phyloP scores from a whole-genome alignment of 352 stramenopile genomes.

The Lagenidium giganteum region DNA sequence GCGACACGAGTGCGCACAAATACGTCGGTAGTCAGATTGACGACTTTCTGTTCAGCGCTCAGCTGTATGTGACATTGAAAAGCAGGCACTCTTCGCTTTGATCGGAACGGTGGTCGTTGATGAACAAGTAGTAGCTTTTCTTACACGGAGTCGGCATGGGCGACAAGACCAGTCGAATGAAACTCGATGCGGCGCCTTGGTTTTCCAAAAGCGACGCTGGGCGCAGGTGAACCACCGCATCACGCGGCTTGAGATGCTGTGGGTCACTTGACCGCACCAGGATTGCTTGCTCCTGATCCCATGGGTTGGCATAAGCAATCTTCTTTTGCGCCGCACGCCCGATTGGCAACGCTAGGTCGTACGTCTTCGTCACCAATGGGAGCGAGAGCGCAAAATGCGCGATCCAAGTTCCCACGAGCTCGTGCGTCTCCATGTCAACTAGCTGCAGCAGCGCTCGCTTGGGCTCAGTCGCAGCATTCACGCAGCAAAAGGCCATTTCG shows the following conservation, averaged over 20 bases:
- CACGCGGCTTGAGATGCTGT: constrained; percentile 61
- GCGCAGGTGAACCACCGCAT: constrained; percentile 51
- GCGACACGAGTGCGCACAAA: too few relatives aligned
- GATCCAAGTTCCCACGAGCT: constrained; percentile 89
- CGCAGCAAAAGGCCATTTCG: constrained; percentile 70
- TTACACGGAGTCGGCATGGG: not conserved
- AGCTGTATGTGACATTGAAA: constrained; percentile 75
- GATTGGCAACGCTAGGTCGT: constrained; percentile 76
- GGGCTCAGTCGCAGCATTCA: constrained; percentile 21
- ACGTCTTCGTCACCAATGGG: constrained; percentile 90
- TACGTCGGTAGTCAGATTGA: too few relatives aligned
- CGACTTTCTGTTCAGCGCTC: too few relatives aligned
- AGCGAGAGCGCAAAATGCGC: constrained; percentile 64
- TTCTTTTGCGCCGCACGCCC: constrained; percentile 82
- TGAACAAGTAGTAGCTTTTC: constrained; percentile 83
- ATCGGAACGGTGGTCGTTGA: constrained; percentile 88
- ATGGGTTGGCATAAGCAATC: constrained; percentile 92
- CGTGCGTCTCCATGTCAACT: constrained; percentile 86
- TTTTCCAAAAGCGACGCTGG: too few relatives aligned
- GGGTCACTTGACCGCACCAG: constrained; percentile 80
- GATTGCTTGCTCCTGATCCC: constrained; percentile 81
- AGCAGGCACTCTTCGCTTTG: constrained; percentile 93
- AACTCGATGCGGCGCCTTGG: too few relatives aligned
- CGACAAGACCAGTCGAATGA: constrained; percentile 39
- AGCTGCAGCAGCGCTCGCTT: constrained; percentile 70